A percentile compares a stretch with the other conserved stretches of the same genome.
Evolutionary conservation across 352 stramenopile genomes (phyloP).

Genomic region (Globisporangium polare): DNA sequence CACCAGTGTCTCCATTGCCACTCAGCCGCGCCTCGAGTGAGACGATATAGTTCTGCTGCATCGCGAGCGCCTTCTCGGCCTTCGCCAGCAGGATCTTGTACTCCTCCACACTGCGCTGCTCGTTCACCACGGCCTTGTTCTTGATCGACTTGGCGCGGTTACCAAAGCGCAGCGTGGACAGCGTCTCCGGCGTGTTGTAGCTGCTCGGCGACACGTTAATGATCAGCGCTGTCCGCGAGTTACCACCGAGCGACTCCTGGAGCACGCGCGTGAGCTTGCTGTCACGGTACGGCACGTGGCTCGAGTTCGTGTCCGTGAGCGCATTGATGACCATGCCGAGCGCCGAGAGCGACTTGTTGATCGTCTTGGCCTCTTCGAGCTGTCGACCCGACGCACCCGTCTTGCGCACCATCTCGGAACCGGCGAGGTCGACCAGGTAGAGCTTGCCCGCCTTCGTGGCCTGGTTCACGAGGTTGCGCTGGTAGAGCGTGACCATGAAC

Average conservation of each 20-base stretch:
- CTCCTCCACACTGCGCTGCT: constrained; percentile 88
- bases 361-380: constrained; percentile 84
- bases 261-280: constrained; percentile 91
- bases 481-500: no score
- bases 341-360: constrained; percentile 84
- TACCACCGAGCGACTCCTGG: constrained; percentile 92
- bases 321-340: constrained; percentile 86
- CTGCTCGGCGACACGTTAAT: no score
- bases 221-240: constrained; percentile 92
- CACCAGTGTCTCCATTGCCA: no score
- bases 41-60: no score
- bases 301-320: constrained; percentile 73
- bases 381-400: no score
- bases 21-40: no score
- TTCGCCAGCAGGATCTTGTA: no score
- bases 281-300: constrained; percentile 88
- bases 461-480: no score
- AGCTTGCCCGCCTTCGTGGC: no score
- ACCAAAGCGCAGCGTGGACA: constrained; percentile 91
- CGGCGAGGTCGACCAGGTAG: no score
- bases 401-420: no score
- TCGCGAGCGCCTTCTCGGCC: constrained; percentile 76
- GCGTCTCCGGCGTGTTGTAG: constrained; percentile 89
- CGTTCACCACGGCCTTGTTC: constrained; percentile 94
- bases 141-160: constrained; percentile 93